These are phyloP conservation scores for Terana coerulea DNA, from an alignment of 768 basidiomycete genomes.

Conservation along the genomic window DNA sequence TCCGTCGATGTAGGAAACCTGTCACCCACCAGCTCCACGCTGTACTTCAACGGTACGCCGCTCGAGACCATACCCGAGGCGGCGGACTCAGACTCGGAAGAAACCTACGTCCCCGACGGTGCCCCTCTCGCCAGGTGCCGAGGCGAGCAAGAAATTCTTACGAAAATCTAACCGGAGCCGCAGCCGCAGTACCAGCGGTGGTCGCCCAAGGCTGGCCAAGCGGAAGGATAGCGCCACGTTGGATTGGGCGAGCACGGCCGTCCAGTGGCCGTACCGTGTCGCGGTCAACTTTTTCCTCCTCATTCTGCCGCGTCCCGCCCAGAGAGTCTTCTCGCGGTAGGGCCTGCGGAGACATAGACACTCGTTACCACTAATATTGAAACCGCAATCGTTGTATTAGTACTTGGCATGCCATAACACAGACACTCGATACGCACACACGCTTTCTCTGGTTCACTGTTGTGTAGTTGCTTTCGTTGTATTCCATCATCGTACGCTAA, in stretches of 20 bases:
- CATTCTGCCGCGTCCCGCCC: too few species aligned
- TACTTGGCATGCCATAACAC: too few species aligned
- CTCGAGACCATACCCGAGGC: slow-evolving; percentile 30
- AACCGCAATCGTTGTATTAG: too few species aligned
- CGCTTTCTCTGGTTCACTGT: too few species aligned
- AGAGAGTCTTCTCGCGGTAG: too few species aligned
- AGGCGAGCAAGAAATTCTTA: slow-evolving; percentile 1
- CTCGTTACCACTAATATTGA: too few species aligned
- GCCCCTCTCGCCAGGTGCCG: slow-evolving; percentile 1
- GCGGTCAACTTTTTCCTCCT: neutral
- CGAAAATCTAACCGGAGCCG: slow-evolving; percentile 8
- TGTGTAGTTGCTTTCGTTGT: too few species aligned
- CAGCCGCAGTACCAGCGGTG: slow-evolving; percentile 17
- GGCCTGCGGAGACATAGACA: too few species aligned
- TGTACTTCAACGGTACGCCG: slow-evolving; percentile 17
- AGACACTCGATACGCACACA: too few species aligned
- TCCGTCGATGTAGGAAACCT: neutral
- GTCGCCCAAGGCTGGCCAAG: neutral
- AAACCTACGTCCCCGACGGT: slow-evolving; percentile 21
- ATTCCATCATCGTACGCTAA: too few species aligned
- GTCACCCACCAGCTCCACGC: slow-evolving; percentile 8
- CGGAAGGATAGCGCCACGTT: slow-evolving; percentile 11
- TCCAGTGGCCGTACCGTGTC: slow-evolving; percentile 22
- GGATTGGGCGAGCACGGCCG: slow-evolving; percentile 13
- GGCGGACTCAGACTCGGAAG: slow-evolving; percentile 24